A percentile compares a stretch with the other conserved stretches of the same genome.
Conservation (phyloP, 2,329 filamentous ascomycete genomes). For the Botryosphaeria dothidea region DNA sequence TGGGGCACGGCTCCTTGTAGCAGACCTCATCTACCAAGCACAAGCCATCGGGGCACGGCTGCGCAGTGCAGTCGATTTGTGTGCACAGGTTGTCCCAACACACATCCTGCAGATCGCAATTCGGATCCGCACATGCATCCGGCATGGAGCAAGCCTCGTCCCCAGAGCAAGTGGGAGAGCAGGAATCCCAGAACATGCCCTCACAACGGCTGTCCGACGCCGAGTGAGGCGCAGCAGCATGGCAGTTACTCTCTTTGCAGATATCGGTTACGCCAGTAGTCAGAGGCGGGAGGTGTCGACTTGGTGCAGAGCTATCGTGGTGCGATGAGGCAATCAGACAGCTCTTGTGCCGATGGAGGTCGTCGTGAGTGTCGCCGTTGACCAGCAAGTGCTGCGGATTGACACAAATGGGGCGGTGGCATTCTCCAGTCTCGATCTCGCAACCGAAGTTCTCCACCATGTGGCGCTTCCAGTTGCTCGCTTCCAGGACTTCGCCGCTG, state of each 20-base stretch:
- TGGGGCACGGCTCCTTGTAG: constrained; percentile 9
- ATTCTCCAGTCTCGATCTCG: constrained; percentile 16
- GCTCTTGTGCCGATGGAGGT: constrained; percentile 7
- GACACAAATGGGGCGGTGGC: constrained; percentile 16
- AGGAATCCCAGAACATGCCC: constrained; percentile 33
- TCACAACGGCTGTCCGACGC: constrained; percentile 34
- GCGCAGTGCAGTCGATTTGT: constrained; percentile 37
- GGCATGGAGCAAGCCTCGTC: constrained; percentile 31
- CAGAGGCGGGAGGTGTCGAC: not conserved
- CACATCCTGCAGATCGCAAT: constrained; percentile 28
- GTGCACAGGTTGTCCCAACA: constrained; percentile 28
- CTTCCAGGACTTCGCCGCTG: constrained; percentile 7
- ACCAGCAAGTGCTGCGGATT: constrained; percentile 15
- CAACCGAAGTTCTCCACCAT: constrained; percentile 14
- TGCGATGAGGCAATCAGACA: not conserved
- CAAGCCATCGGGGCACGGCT: constrained; percentile 30
- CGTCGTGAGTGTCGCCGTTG: constrained; percentile 15
- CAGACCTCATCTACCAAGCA: constrained; percentile 35
- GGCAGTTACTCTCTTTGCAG: constrained; percentile 11
- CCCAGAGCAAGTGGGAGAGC: constrained; percentile 31
- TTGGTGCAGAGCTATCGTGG: not conserved
- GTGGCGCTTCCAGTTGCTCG: constrained; percentile 9
- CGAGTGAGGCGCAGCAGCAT: not conserved
- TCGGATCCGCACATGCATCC: constrained; percentile 39
- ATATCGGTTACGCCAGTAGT: constrained; percentile 7